These are phyloP conservation scores for Termitomyces heimii DNA, from an alignment of 768 basidiomycete species.

Conservation along the genomic window DNA sequence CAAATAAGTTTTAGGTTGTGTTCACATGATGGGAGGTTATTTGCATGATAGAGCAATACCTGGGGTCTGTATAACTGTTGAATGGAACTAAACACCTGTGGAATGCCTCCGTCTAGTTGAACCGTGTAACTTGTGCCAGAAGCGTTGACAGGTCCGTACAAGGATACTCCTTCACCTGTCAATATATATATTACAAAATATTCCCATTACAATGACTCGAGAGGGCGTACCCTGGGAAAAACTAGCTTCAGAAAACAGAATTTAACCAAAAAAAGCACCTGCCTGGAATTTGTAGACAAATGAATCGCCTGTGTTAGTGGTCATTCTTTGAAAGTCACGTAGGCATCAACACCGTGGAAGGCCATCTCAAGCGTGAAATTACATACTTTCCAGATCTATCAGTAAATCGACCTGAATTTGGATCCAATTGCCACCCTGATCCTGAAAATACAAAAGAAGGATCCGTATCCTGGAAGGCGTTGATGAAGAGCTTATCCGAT, in stretches of 20 bases:
- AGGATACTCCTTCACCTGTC: conserved; percentile 39
- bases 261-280: not conserved
- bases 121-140: conserved; percentile 26
- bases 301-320: conserved; percentile 23
- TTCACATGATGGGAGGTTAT: not conserved
- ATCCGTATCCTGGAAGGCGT: conserved; percentile 29
- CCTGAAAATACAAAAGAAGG: conserved; percentile 29
- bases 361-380: not conserved
- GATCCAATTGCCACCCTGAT: conserved; percentile 27
- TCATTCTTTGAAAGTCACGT: conserved; percentile 19
- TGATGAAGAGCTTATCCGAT: conserved; percentile 18
- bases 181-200: too few relatives aligned
- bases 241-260: not conserved
- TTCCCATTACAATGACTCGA: not conserved
- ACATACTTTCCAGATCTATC: conserved; percentile 38
- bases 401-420: conserved; percentile 28
- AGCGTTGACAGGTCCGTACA: conserved; percentile 38
- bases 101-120: conserved; percentile 24
- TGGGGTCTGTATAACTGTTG: conserved; percentile 19
- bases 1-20: conserved; percentile 5
- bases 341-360: not conserved
- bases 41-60: conserved; percentile 19
- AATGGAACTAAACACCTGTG: conserved; percentile 16
- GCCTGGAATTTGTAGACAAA: conserved; percentile 35
- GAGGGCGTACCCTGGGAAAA: not conserved